A percentile compares a stretch with the other conserved stretches of the same genome.
phyloP scores from a whole-genome alignment of 2,329 filamentous ascomycete genomes.

The Xylaria sp. region DNA sequence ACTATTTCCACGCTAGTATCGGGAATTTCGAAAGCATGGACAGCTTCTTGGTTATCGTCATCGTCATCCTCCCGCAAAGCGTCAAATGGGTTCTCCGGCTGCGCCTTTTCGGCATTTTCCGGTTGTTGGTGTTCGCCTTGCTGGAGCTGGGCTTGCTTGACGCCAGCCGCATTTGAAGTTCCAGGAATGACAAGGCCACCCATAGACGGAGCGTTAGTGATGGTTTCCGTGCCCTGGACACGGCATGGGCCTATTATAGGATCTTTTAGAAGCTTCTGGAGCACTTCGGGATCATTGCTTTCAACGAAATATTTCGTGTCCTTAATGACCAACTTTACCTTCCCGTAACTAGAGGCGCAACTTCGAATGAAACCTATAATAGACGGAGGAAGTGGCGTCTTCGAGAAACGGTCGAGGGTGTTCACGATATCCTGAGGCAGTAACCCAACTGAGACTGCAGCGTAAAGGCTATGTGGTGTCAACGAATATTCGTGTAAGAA shows the following conservation, averaged over 20 bases:
- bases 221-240: slow-evolving; percentile 75
- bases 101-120: slow-evolving; percentile 62
- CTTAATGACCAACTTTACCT: slow-evolving; percentile 93
- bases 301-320: slow-evolving; percentile 96
- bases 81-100: slow-evolving; percentile 76
- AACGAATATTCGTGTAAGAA: slow-evolving; percentile 95
- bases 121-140: slow-evolving; percentile 55
- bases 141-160: slow-evolving; percentile 74
- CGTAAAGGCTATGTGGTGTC: slow-evolving; percentile 92
- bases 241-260: slow-evolving; percentile 82
- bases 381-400: slow-evolving; percentile 84
- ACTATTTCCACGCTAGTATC: slow-evolving; percentile 86
- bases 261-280: slow-evolving; percentile 89
- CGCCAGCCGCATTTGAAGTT: slow-evolving; percentile 90
- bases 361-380: slow-evolving; percentile 81
- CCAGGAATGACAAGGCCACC: slow-evolving; percentile 91
- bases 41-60: slow-evolving; percentile 85
- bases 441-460: slow-evolving; percentile 93
- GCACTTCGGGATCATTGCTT: slow-evolving; percentile 85
- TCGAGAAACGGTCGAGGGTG: slow-evolving; percentile 87
- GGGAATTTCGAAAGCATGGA: slow-evolving; percentile 92
- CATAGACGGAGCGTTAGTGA: slow-evolving; percentile 88
- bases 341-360: slow-evolving; percentile 91
- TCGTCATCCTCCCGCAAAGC: slow-evolving; percentile 83
- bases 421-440: slow-evolving; percentile 90